Base-by-base conservation (phyloP, 2,329 filamentous ascomycete species). In the Paramyrothecium sp. region DNA sequence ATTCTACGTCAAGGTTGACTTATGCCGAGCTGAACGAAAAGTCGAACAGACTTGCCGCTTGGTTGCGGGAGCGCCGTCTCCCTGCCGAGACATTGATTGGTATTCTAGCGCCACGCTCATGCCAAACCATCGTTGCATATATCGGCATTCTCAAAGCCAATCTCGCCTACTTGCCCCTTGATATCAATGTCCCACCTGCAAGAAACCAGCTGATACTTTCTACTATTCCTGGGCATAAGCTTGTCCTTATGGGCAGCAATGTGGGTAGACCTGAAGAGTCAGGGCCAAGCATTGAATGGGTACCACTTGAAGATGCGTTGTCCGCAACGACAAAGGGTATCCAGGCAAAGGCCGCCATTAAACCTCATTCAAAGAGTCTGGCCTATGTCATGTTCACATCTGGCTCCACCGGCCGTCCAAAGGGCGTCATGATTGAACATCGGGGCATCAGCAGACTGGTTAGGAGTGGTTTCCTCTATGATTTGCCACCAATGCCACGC, bases 371-470 rank as follows among this genome's bases (percentile, higher is more conserved):
- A 34, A 54, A 19, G n/a, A 54, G 49, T 21, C 47, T 57, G 21
- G 56, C 56, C 3, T 54, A 54, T 41, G 56, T 51, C 10, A 48
- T 57, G 17, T 57, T 54, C 34, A 54, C 56, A 3, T 54, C 52
- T n/a, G 56, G 56, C 13, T 57, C 56, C 3, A 57, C 55, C 12
- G 55, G 51, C 4, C 26, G 33, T 3, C 56, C 56, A 2, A 62
- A 62, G 49, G 60, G 60, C 4, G 60, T 62, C n/a, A 61, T 62
- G 59, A 44, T 61, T 3, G 60, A 62, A 22, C 60, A 53, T 16
- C 51, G 51, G 8, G 51, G 51, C 2, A 22, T 53, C 5, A 20
- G n/a, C 8, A 30, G 51, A 34, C 10, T 56, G 5, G 54, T 44
- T 5, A 48, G 21, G 23, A 16, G 56, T 20, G 54, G 46, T 50